Evolutionary conservation across 805 yeast genomes (phyloP).

Genomic region (Torulaspora gathmanii): DNA sequence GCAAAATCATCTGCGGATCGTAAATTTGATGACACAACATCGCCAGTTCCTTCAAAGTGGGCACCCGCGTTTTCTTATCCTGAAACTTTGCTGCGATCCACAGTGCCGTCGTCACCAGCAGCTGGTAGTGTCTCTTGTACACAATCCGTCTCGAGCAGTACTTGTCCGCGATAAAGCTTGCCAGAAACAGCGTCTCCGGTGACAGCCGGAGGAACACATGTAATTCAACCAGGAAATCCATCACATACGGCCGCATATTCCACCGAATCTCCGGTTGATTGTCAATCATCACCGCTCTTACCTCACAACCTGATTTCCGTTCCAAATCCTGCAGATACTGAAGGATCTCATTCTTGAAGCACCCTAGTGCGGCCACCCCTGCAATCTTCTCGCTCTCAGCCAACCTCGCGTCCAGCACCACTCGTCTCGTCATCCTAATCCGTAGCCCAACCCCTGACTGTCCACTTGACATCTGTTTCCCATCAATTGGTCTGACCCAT

Average conservation of each 20-base stretch:
- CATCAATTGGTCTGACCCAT: too few relatives aligned
- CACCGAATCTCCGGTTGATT: conserved; percentile 83
- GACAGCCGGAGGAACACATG: conserved; percentile 56
- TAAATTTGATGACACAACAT: conserved; percentile 63
- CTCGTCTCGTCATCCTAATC: conserved; percentile 6
- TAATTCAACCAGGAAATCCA: conserved; percentile 71
- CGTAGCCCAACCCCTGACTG: too few relatives aligned
- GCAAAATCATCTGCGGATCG: conserved; percentile 57
- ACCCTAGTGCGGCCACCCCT: conserved; percentile 39
- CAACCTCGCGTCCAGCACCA: conserved; percentile 39
- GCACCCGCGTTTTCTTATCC: conserved; percentile 63
- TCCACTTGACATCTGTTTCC: too few relatives aligned
- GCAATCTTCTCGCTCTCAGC: conserved; percentile 45
- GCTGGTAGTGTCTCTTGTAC: conserved; percentile 73
- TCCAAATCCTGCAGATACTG: conserved; percentile 41
- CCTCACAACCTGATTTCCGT: conserved; percentile 4
- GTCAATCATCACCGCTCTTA: conserved; percentile 58
- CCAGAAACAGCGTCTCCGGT: conserved; percentile 61
- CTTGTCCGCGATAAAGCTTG: conserved; percentile 70
- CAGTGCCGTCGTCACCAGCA: conserved; percentile 78
- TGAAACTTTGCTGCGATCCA: conserved; percentile 83
- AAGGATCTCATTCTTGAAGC: conserved; percentile 42
- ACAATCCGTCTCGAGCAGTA: conserved; percentile 80
- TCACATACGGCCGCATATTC: conserved; percentile 69
- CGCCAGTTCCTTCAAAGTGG: conserved; percentile 60